Evolutionary conservation across 306 rosid species (phyloP), one percentile per base, ranked within the genome.

Genomic region (peach (Prunus persica)): DNA sequence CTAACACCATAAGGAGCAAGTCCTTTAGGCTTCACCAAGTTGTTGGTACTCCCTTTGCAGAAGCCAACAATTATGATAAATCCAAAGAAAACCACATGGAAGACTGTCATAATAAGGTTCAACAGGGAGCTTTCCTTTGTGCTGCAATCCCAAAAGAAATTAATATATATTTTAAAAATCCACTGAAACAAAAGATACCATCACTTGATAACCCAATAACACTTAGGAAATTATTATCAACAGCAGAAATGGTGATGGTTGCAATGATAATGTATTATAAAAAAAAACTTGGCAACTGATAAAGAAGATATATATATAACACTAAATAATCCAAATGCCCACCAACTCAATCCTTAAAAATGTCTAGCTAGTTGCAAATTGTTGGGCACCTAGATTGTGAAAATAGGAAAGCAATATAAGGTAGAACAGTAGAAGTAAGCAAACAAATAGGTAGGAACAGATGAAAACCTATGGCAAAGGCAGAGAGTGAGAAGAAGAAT

Each of bases 41-140:
- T 92, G 34, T 84, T 78, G 57, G 81, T 67, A 80, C 88, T 92
- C 72, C 98, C 98, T 38, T 85, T 84, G 84, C 41, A 84, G 71
- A 87, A 86, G 62, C 98, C 97, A 80, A 88, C 86, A 11, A 89
- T 69, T 52, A 94, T 90, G 68, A 94, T 90, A 80, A 94, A 89
- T 34, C 92, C 98, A 84, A 94, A 89, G 92, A 94, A 92, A 75
- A 90, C 63, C 73, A 94, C 85, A 80, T 94, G 98, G 82, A 90
- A 89, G n/a, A 83, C 83, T 80, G 98, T 92, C 98, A 94, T 89
- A 30, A 88, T 73, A 38, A 92, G 86, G 92, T 94, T 94, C 88
- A 94, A 67, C 55, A 84, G 64, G 51, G 97, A 94, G 80, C 98
- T 94, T 78, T 94, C 96, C 89, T 90, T 94, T 71, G 98, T 94